Percentiles rank a stretch among this genome's conserved stretches.
Conservation (phyloP, 202 grass and related monocot genomes). For the Tripidium arundinaceum region DNA sequence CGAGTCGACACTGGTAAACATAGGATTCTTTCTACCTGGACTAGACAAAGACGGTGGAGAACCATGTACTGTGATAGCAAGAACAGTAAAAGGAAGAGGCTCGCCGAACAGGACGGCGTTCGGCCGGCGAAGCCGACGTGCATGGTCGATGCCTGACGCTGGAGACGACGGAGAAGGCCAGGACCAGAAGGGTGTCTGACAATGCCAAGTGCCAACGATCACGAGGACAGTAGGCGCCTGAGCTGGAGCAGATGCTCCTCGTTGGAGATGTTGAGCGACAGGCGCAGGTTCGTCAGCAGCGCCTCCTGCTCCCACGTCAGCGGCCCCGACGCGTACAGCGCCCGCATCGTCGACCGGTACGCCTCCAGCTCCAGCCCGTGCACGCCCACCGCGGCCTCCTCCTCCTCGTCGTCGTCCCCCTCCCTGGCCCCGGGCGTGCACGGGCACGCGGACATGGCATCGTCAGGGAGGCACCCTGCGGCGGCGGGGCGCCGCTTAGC, state of each 20-base stretch:
- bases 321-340: conserved; percentile 74
- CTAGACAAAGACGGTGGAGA: neutral
- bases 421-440: conserved; percentile 6
- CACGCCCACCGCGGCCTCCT: conserved; percentile 15
- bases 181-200: neutral
- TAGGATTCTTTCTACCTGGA: neutral
- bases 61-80: neutral
- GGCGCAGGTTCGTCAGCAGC: conserved; percentile 82
- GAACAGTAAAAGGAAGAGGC: conserved; percentile 9
- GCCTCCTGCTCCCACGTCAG: conserved; percentile 94
- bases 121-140: neutral
- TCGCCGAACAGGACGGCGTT: neutral
- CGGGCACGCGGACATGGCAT: conserved; percentile 52
- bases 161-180: neutral
- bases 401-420: neutral
- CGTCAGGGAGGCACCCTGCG: conserved; percentile 16
- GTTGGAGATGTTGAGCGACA: conserved; percentile 83
- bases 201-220: neutral
- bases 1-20: neutral
- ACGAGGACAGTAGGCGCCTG: conserved; percentile 45
- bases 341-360: conserved; percentile 67
- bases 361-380: conserved; percentile 75
- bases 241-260: conserved; percentile 79
- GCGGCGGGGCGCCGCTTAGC: neutral
- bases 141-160: neutral